These are phyloP conservation scores for Penicillium sp. DNA, from an alignment of 2,329 filamentous ascomycete species.

Conservation along the genomic window DNA sequence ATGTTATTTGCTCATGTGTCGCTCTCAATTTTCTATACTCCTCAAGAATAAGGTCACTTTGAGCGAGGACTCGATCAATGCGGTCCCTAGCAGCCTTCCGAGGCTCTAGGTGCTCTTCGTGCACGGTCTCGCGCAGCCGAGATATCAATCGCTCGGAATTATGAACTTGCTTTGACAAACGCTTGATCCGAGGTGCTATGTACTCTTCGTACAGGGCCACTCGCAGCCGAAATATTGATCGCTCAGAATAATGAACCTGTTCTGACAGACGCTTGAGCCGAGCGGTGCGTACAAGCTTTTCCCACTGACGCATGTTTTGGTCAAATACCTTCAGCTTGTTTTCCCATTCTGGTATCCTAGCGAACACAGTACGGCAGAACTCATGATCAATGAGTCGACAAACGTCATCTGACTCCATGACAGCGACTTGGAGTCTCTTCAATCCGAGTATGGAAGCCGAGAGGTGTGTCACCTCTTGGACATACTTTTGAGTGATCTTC, in stretches of 20 bases:
- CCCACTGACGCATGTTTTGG: background rate
- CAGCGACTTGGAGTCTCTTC: background rate
- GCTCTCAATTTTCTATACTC: constrained; percentile 11
- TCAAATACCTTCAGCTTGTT: background rate
- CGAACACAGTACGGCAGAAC: constrained; percentile 3
- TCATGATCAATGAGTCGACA: constrained; percentile 1
- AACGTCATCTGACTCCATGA: background rate
- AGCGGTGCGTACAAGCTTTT: background rate
- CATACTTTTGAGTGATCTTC: background rate
- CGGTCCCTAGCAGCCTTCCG: constrained; percentile 18
- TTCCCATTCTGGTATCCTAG: background rate
- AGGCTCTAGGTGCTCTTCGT: constrained; percentile 17
- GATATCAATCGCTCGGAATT: background rate
- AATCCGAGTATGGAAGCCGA: constrained; percentile 1
- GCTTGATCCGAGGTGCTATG: constrained; percentile 13
- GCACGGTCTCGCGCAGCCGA: constrained; percentile 1
- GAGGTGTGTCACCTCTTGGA: background rate
- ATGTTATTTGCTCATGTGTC: background rate
- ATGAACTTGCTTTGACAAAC: background rate
- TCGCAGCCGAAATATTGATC: background rate
- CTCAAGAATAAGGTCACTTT: background rate
- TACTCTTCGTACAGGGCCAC: too few relatives aligned
- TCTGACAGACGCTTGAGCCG: background rate
- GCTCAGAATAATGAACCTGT: background rate
- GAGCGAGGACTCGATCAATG: constrained; percentile 19